These are phyloP conservation scores for Juncus inflexus DNA, from an alignment of 176 grass and related monocot species.

Conservation along the genomic window DNA sequence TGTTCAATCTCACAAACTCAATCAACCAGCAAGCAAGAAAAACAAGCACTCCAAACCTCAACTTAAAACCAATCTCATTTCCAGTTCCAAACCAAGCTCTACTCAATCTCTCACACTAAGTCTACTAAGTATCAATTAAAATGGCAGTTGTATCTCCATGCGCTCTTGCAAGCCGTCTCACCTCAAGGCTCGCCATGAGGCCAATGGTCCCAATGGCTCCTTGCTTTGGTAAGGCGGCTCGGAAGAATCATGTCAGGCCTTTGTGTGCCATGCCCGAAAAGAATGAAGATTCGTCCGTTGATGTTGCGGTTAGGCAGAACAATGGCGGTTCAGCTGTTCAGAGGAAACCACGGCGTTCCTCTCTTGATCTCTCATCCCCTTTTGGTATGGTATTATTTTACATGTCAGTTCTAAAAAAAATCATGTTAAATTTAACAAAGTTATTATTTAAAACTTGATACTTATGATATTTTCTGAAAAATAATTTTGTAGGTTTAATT, in stretches of 20 bases:
- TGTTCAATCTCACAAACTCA: not conserved
- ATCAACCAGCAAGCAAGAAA: conserved; percentile 15
- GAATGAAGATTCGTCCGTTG: conserved; percentile 46
- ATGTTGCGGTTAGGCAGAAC: conserved; percentile 30
- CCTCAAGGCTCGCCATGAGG: conserved; percentile 32
- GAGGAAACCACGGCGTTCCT: conserved; percentile 39
- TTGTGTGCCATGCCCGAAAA: conserved; percentile 43
- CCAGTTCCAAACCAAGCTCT: not conserved
- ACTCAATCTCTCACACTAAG: too few relatives aligned
- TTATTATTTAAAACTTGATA: not conserved
- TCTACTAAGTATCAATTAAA: not conserved
- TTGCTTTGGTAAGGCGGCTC: not conserved
- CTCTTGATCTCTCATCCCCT: conserved; percentile 35
- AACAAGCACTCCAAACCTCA: not conserved
- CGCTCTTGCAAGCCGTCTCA: conserved; percentile 43
- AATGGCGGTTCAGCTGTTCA: conserved; percentile 26
- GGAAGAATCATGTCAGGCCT: conserved; percentile 20
- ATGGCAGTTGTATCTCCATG: conserved; percentile 54
- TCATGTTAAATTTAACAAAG: not conserved
- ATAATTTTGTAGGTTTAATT: conserved; percentile 30
- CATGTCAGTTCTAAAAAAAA: not conserved
- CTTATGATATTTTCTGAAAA: not conserved
- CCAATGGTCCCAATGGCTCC: conserved; percentile 24
- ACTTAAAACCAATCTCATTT: conserved; percentile 12
- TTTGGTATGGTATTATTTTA: conserved; percentile 40